Percentiles rank a stretch among this genome's conserved stretches.
Evolutionary conservation across 345 rosid species (phyloP).

Genomic region (Corchorus capsularis): DNA sequence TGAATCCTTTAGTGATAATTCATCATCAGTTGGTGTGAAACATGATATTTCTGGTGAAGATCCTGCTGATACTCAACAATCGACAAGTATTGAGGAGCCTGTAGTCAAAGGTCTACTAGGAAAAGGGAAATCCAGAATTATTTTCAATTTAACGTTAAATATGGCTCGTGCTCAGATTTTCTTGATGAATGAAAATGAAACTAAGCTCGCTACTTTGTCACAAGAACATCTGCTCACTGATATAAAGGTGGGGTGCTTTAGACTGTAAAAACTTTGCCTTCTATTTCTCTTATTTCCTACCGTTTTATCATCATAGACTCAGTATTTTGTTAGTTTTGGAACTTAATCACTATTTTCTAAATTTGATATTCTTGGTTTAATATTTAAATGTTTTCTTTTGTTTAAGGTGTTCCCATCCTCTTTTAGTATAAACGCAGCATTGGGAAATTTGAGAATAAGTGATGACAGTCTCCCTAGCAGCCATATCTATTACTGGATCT

Average conservation of each 20-base stretch:
- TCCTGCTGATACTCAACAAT: constrained; percentile 39
- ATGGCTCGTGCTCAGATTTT: constrained; percentile 92
- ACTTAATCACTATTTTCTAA: constrained; percentile 8
- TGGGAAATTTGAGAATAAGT: constrained; percentile 94
- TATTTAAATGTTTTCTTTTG: constrained; percentile 27
- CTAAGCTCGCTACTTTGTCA: constrained; percentile 80
- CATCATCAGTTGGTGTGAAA: constrained; percentile 47
- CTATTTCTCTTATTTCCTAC: neutral
- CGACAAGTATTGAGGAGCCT: constrained; percentile 44
- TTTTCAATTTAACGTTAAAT: constrained; percentile 76
- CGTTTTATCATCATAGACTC: neutral
- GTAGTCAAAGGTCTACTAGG: constrained; percentile 88
- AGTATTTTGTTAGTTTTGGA: neutral
- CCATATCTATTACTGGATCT: constrained; percentile 92
- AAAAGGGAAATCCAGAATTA: constrained; percentile 85
- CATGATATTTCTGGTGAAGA: constrained; percentile 44
- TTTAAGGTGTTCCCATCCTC: constrained; percentile 94
- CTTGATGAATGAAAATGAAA: constrained; percentile 89
- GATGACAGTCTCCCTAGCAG: constrained; percentile 83
- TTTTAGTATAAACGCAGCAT: constrained; percentile 81
- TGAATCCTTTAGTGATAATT: constrained; percentile 60
- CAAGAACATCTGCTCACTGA: constrained; percentile 87
- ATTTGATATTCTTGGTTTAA: neutral
- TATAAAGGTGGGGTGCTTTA: constrained; percentile 79
- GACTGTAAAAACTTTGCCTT: constrained; percentile 14